These are phyloP conservation scores for Botrytis fragariae DNA, from an alignment of 2,329 filamentous ascomycete species.

Conservation along the genomic window DNA sequence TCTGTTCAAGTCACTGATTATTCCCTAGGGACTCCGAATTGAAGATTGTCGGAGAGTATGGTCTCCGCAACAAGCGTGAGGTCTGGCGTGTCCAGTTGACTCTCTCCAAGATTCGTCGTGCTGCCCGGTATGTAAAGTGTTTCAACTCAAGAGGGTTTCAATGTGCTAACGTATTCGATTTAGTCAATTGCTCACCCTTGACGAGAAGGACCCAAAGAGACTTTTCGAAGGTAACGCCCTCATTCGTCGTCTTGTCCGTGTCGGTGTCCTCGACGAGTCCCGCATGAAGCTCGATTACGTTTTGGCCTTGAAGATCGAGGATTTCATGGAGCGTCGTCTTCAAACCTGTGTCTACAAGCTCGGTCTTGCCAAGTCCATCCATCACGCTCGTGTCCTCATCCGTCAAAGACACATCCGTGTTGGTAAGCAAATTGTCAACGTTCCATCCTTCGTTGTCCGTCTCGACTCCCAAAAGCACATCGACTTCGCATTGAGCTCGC, in stretches of 20 bases:
- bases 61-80: conserved; percentile 99
- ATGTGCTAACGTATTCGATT: conserved; percentile 42
- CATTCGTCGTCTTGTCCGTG: conserved; percentile 99
- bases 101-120: conserved; percentile 99
- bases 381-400: conserved; percentile 99
- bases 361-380: conserved; percentile 99
- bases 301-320: conserved; percentile 96
- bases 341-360: conserved; percentile 99
- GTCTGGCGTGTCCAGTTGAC: conserved; percentile 99
- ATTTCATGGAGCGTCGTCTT: conserved; percentile 99
- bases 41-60: conserved; percentile 99
- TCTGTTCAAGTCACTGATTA: conserved; percentile 92
- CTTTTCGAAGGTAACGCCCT: conserved; percentile 99
- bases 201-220: conserved; percentile 99
- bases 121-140: conserved; percentile 74
- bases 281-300: conserved; percentile 99
- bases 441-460: conserved; percentile 98
- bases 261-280: conserved; percentile 99
- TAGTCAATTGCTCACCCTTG: conserved; percentile 99
- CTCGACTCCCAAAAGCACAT: conserved; percentile 99
- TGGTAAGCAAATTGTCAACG: conserved; percentile 99
- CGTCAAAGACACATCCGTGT: conserved; percentile 99
- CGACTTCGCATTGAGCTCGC: conserved; percentile 96
- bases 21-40: conserved; percentile 90
- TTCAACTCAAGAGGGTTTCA: neutral